phyloP scores from a whole-genome alignment of 371 early-diverging fungal species.

The Apophysomyces ossiformis region DNA sequence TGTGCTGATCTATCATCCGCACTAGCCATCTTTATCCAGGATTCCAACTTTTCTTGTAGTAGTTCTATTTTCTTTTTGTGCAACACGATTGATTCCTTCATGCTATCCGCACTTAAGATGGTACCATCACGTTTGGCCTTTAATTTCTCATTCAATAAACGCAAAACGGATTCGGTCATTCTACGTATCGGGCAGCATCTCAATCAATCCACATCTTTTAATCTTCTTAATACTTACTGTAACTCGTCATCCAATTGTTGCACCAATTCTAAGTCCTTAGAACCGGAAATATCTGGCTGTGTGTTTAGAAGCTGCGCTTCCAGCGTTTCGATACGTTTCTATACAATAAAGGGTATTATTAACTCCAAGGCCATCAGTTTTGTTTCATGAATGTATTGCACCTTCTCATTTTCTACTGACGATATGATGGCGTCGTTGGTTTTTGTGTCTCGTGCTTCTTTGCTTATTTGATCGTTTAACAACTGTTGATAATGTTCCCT shows the following conservation, averaged over 20 bases:
- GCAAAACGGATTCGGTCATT: background rate
- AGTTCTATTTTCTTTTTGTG: constrained; percentile 1
- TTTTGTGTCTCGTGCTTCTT: constrained; percentile 25
- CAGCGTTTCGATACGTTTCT: constrained; percentile 4
- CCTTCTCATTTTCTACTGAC: constrained; percentile 40
- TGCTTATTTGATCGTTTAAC: constrained; percentile 27
- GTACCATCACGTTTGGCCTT: background rate
- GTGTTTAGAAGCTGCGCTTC: background rate
- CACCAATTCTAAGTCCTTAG: background rate
- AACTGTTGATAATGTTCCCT: constrained; percentile 52
- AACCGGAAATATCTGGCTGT: background rate
- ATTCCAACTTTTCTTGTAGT: constrained; percentile 8
- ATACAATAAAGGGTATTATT: background rate
- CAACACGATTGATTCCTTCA: background rate
- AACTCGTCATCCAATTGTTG: background rate
- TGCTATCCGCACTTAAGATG: background rate
- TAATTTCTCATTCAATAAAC: constrained; percentile 5
- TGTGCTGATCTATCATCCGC: constrained; percentile 9
- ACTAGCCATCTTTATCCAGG: constrained; percentile 8
- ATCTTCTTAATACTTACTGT: background rate
- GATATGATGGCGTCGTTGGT: constrained; percentile 24
- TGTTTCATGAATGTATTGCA: constrained; percentile 13
- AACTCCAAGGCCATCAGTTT: constrained; percentile 14
- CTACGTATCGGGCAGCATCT: background rate
- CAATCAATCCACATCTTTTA: background rate